Conservation (phyloP, 768 basidiomycete genomes). For the Antrodiella citrinella region DNA sequence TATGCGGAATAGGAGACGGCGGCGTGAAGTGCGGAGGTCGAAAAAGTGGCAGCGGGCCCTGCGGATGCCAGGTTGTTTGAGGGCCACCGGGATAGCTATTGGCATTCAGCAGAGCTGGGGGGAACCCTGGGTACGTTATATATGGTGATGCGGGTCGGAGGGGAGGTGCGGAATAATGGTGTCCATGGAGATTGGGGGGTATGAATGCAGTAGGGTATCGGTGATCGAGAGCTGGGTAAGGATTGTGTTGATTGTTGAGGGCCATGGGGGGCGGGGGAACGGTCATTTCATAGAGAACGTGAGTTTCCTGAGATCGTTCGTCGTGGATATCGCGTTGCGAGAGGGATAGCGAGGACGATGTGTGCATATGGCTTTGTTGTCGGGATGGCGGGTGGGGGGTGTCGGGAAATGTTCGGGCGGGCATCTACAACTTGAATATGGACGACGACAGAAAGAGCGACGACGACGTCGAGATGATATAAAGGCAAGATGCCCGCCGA, state of each 20-base stretch:
- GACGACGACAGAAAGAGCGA: constrained; percentile 1
- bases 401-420: constrained; percentile 8
- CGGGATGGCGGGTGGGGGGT: constrained; percentile 5
- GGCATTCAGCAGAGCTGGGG: constrained; percentile 3
- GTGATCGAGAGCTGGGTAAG: neutral
- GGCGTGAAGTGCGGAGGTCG: constrained; percentile 5
- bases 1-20: constrained; percentile 38
- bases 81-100: neutral
- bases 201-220: neutral
- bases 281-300: constrained; percentile 5
- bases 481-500: constrained; percentile 11
- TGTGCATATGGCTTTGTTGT: neutral
- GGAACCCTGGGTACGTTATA: neutral
- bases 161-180: neutral
- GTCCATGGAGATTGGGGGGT: neutral
- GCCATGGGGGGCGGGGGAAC: neutral
- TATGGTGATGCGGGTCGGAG: neutral
- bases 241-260: neutral
- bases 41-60: constrained; percentile 2
- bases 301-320: neutral
- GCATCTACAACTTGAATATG: constrained; percentile 10
- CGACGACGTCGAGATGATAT: neutral
- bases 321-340: neutral
- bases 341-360: neutral
- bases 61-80: constrained; percentile 3